Evolutionary conservation across 176 grass and related monocot genomes (phyloP).

Genomic region (Paspalum vaginatum): DNA sequence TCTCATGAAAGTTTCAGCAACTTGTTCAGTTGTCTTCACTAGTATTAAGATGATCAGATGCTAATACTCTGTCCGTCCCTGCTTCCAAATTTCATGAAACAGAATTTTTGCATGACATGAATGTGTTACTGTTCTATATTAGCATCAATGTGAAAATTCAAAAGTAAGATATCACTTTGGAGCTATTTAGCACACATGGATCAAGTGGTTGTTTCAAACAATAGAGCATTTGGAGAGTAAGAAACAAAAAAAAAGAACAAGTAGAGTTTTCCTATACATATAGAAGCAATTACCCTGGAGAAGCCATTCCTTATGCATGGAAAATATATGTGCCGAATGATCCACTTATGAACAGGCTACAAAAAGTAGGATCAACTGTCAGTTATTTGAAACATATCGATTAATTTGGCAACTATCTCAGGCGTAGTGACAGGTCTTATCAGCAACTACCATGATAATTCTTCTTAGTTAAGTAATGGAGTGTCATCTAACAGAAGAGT

Average conservation of each 20-base stretch:
- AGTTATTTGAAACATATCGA: constrained; percentile 28
- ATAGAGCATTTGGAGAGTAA: not conserved
- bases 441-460: constrained; percentile 15
- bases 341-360: constrained; percentile 98
- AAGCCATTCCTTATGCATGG: constrained; percentile 90
- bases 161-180: constrained; percentile 9
- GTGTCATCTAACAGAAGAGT: not conserved
- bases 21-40: not conserved
- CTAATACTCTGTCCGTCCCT: not conserved
- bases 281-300: constrained; percentile 66
- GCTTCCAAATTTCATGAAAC: not conserved
- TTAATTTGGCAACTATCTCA: constrained; percentile 20
- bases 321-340: constrained; percentile 90
- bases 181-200: not conserved
- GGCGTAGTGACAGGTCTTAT: not conserved
- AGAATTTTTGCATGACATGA: constrained; percentile 8
- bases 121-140: not conserved
- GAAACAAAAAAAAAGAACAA: not conserved
- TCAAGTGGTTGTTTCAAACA: not conserved
- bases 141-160: constrained; percentile 4
- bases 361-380: constrained; percentile 42
- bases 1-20: not conserved
- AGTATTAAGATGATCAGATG: not conserved
- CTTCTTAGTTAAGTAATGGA: not conserved
- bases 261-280: not conserved